These are phyloP conservation scores for Cordia subcordata DNA, from an alignment of 257 asterid genomes.

Conservation along the genomic window DNA sequence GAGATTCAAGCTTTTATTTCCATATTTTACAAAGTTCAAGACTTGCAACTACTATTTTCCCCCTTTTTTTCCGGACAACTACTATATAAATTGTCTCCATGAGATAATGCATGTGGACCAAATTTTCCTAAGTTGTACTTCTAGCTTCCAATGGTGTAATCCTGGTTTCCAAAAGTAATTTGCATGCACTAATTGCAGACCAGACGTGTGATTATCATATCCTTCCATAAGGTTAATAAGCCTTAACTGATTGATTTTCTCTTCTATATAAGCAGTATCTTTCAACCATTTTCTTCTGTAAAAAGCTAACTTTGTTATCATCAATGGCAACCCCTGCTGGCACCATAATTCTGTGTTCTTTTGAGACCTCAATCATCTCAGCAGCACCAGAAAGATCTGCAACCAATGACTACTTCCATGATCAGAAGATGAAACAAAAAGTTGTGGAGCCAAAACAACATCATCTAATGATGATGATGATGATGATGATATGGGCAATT, in stretches of 20 bases:
- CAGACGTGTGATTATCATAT: background rate
- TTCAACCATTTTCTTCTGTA: background rate
- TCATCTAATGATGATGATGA: too few relatives aligned
- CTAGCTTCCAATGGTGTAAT: too few relatives aligned
- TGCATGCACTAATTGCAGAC: background rate
- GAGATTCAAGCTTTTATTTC: too few relatives aligned
- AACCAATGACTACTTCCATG: background rate
- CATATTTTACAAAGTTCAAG: too few relatives aligned
- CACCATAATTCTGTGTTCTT: slow-evolving; percentile 26
- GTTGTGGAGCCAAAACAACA: too few relatives aligned
- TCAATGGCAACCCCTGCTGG: background rate
- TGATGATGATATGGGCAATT: slow-evolving; percentile 4
- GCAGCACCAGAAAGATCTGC: slow-evolving; percentile 18
- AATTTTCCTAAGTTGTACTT: too few relatives aligned
- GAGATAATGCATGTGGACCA: too few relatives aligned
- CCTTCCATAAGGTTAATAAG: background rate
- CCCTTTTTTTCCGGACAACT: too few relatives aligned
- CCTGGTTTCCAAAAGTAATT: background rate
- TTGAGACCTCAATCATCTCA: slow-evolving; percentile 46
- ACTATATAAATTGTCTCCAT: too few relatives aligned
- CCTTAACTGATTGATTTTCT: background rate
- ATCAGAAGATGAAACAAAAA: slow-evolving; percentile 14
- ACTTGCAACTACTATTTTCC: too few relatives aligned
- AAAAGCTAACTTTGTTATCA: background rate
- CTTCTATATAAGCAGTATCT: background rate